Base-by-base conservation (phyloP, 2,329 filamentous ascomycete species). In the Fusarium sp. region DNA sequence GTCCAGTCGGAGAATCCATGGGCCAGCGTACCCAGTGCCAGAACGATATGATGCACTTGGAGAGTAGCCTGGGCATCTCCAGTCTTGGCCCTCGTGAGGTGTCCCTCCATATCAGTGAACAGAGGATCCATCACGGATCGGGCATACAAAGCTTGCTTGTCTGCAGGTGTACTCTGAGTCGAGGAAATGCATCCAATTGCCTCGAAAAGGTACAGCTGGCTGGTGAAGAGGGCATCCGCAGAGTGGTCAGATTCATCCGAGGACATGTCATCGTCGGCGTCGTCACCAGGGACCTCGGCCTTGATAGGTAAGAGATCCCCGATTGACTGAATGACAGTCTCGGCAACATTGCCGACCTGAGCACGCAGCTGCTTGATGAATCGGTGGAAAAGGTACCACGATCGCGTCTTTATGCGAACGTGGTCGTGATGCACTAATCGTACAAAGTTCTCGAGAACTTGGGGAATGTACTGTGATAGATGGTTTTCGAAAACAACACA, bases 371-470 rank as follows among this genome's bases (percentile, higher is more conserved):
- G 93, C 81, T 95, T 97, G 61, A 97, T 92, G 65, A 97, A 91
- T 26, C 94, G 92, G 73, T 94, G 92, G 82, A 99, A 97, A 2
- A 99, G 87, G 78, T 98, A 99, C 96, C 96, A 99, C 1, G 96
- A 97, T 61, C 96, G 89, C 8, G 91, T 92, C 74, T 93, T 92
- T 67, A 99, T 92, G 73, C 94, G 93, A 63, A 93, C 87, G 74
- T 97, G 92, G 33, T 91, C 87, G 75, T 97, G 93, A 75, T 98
- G 96, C 5, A 96, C 92, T 47, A 97, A 87, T 14, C 90, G 89
- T 45, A 99, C 92, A 78, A 99, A 98, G 75, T 91, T 94, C 75
- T 97, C 94, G 41, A 99, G 84, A 2, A 96, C 93, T 68, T 90
- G 91, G 3, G 93, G 92, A 49, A 98, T 96, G 63, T 93, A 90